Evolutionary conservation across 306 rosid genomes (phyloP), one percentile per base, ranked within the genome.

Genomic region (Fagus crenata): DNA sequence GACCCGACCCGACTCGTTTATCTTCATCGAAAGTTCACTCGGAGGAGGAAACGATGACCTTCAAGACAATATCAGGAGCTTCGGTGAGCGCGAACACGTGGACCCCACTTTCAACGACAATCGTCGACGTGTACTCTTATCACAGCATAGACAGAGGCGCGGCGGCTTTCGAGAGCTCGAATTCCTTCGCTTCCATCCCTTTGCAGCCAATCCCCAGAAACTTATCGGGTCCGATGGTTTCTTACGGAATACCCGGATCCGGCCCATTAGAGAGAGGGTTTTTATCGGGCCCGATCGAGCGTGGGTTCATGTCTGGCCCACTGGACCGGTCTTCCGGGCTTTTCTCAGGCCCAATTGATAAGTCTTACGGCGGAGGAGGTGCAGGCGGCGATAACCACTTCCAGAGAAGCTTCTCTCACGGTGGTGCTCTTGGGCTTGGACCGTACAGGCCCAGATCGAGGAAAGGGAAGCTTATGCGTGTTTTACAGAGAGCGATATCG

Each of bases 261-360:
- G 97, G 99, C 33, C 96, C 96, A 4, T n/a, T 92, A 0, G 99
- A 96, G 49, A 81, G 98, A 35, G 99, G 99, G 4, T 96, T 96
- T 64, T 8, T 96, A 33, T 96, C 99, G 37, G 99, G 99, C 5
- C 99, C 99, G 12, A 96, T 96, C 11, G 99, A 96, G 83, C 90
- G 99, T 1, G 97, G 97, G 28, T 92, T 96, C 63, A 91, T 96
- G 99, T 96, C 99, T 7, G 99, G 99, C 37, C 99, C 99, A 7
- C 79, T 95, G 46, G 99, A 95, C 43, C 97, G 92, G 2, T 12
- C 51, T 9, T 46, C 51, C 11, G 97, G 96, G 68, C 33, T 95
- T 11, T 95, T 87, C 69, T 92, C 99, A 2, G 98, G 98, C 7
- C 98, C 98, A 6, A 86, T 96, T 67, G 99, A 92, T 8, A 96